Evolutionary conservation across 768 basidiomycete species (phyloP).

Genomic region (Leccinum olivaceopallidum): DNA sequence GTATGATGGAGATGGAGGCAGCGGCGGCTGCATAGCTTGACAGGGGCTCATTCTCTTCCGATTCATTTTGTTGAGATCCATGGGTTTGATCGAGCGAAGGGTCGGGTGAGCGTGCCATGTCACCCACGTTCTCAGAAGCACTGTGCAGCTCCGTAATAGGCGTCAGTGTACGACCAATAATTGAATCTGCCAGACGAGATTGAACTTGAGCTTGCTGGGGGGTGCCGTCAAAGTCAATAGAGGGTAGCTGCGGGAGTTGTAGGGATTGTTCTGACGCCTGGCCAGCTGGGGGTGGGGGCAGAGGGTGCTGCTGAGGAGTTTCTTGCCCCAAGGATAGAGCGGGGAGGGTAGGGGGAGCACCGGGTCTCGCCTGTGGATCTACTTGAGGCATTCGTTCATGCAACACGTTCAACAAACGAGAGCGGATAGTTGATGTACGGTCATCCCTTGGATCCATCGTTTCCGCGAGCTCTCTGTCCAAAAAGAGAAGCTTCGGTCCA

Average conservation of each 20-base stretch:
- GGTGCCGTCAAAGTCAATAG: constrained; percentile 48
- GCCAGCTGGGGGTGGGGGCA: constrained; percentile 19
- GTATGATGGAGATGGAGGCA: constrained; percentile 22
- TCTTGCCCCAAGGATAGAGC: constrained; percentile 18
- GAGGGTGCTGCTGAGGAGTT: constrained; percentile 30
- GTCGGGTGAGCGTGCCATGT: constrained; percentile 17
- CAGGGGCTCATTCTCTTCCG: constrained; percentile 30
- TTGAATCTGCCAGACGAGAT: constrained; percentile 23
- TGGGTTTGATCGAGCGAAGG: constrained; percentile 22
- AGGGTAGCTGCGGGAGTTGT: constrained; percentile 54
- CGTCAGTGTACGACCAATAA: constrained; percentile 44
- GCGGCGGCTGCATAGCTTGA: constrained; percentile 15
- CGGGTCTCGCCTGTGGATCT: constrained; percentile 18
- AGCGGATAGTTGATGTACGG: constrained; percentile 68
- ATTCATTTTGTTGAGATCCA: constrained; percentile 17
- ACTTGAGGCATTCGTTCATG: constrained; percentile 59
- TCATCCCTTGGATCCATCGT: constrained; percentile 75
- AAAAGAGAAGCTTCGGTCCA: constrained; percentile 68
- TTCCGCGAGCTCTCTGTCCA: constrained; percentile 83
- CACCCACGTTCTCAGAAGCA: constrained; percentile 29
- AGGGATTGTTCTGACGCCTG: constrained; percentile 12
- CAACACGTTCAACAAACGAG: constrained; percentile 61
- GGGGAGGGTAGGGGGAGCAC: constrained; percentile 19
- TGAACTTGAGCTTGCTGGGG: constrained; percentile 13
- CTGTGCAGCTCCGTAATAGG: constrained; percentile 64